Base-by-base conservation (phyloP, 495 filamentous ascomycete species). In the Cercophora sp. region DNA sequence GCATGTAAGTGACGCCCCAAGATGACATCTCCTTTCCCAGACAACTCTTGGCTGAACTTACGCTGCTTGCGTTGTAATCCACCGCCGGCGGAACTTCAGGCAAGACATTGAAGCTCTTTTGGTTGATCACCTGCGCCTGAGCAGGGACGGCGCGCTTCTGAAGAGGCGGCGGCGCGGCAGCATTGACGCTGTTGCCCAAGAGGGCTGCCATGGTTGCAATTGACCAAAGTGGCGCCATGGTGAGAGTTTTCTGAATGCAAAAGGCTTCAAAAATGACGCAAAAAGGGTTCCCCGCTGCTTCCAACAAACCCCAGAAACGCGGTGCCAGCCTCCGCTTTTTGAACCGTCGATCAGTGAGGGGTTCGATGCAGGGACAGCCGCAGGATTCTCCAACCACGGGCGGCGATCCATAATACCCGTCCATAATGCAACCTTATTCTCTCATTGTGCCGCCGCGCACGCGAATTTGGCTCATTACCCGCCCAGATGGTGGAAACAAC, bases 81-180 rank as follows among this genome's bases (percentile, higher is more conserved):
- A 41, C 48, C 25, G 54, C 48, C 0, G 54, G 11, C 1, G 48
- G 54, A n/a, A 57, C 54, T 1, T 40, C 31, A 6, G 54, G 48
- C 1, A 75, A 58, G 9, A 65, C 67, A 47, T 71, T 75, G 54
- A 70, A 71, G 13, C 58, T 61, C 47, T 71, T 72, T 48, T 70
- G 70, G 54, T 69, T 51, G 25, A 75, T 75, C 44, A 71, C 55
- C 43, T 78, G 70, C 23, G 71, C 70, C 36, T 71, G 70, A 11
- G 67, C 61, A 9, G 69, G 70, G 19, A 57, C 13, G 8, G 54
- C 35, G 25, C 54, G 54, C 41, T 42, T 47, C 18, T 15, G 24
- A 24, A 31, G 34, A 9, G 52, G 34, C 9, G 52, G 44, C 23
- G 40, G 37, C 24, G 47, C 31, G 11, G 24, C 32, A 16, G 37